Percentiles rank a stretch among this genome's conserved stretches.
Conservation (phyloP, 2,329 filamentous ascomycete genomes). For the Gremmenia infestans region DNA sequence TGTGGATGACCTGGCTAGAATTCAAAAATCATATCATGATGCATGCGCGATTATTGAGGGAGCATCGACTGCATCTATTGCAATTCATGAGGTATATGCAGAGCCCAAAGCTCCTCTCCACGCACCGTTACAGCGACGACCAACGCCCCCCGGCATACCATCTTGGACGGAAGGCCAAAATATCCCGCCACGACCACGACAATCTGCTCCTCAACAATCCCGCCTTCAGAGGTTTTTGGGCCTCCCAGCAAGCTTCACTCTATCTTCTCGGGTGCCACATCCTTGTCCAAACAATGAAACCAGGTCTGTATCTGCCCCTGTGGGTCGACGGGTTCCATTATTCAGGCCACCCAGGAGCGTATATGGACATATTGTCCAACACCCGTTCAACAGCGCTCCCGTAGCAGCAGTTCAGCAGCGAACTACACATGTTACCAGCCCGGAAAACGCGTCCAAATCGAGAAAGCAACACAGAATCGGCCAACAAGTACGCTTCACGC, state of each 20-base stretch:
- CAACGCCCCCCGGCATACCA: conserved; percentile 31
- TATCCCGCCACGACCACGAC: conserved; percentile 3
- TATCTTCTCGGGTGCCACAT: conserved; percentile 8
- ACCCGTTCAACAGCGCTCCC: conserved; percentile 27
- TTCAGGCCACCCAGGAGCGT: conserved; percentile 29
- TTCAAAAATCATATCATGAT: conserved; percentile 30
- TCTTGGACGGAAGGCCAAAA: conserved; percentile 31
- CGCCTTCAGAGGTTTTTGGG: conserved; percentile 22
- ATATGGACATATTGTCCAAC: conserved; percentile 26
- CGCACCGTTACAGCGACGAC: conserved; percentile 25
- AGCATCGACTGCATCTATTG: conserved; percentile 10
- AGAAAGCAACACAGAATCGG: conserved; percentile 8
- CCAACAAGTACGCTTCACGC: conserved; percentile 23
- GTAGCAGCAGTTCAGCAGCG: conserved; percentile 10
- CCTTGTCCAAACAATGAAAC: not conserved
- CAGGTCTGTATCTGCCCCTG: conserved; percentile 8
- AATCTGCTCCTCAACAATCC: conserved; percentile 6
- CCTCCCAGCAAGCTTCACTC: conserved; percentile 7
- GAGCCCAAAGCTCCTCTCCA: conserved; percentile 27
- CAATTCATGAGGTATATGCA: conserved; percentile 29
- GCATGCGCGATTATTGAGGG: conserved; percentile 23
- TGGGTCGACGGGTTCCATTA: conserved; percentile 18
- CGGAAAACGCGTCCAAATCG: not conserved
- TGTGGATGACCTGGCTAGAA: conserved; percentile 30
- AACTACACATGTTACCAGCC: not conserved